Percentiles rank a stretch among this genome's conserved stretches.
phyloP scores from a whole-genome alignment of 768 basidiomycete species.

The Sarcodon aspratus region DNA sequence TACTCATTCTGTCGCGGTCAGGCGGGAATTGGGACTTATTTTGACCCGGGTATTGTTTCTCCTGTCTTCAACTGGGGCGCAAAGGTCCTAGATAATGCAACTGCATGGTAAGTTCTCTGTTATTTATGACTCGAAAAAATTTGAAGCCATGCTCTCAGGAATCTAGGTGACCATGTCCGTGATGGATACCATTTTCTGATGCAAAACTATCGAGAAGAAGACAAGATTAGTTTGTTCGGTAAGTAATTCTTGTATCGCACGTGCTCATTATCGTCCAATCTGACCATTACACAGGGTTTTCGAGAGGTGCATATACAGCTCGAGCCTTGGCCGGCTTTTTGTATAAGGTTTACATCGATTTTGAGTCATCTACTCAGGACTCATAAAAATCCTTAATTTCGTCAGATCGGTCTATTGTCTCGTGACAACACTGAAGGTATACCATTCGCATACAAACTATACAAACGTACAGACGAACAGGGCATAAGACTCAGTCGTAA shows the following conservation, averaged over 20 bases:
- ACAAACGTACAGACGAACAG: conserved; percentile 35
- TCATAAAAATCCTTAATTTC: background rate
- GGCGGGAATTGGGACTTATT: conserved; percentile 39
- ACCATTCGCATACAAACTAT: conserved; percentile 67
- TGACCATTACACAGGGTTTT: conserved; percentile 43
- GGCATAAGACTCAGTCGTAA: conserved; percentile 40
- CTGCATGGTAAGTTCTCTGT: conserved; percentile 49
- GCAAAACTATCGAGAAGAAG: conserved; percentile 65
- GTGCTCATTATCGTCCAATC: conserved; percentile 7
- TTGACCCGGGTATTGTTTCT: conserved; percentile 58
- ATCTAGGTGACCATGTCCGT: conserved; percentile 58
- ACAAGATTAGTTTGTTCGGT: conserved; percentile 70
- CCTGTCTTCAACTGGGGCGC: conserved; percentile 49
- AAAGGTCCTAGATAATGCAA: conserved; percentile 50
- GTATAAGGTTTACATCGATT: conserved; percentile 36
- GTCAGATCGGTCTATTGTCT: conserved; percentile 60
- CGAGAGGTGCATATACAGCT: conserved; percentile 54
- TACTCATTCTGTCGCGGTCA: conserved; percentile 9
- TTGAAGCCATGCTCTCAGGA: conserved; percentile 27
- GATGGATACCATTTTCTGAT: conserved; percentile 72
- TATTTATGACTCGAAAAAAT: background rate
- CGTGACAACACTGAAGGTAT: conserved; percentile 59
- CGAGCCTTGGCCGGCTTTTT: conserved; percentile 74
- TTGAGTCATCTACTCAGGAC: background rate
- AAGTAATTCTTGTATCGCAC: conserved; percentile 4